phyloP scores from a whole-genome alignment of 768 basidiomycete species.

The Aureoboletus auriporus region DNA sequence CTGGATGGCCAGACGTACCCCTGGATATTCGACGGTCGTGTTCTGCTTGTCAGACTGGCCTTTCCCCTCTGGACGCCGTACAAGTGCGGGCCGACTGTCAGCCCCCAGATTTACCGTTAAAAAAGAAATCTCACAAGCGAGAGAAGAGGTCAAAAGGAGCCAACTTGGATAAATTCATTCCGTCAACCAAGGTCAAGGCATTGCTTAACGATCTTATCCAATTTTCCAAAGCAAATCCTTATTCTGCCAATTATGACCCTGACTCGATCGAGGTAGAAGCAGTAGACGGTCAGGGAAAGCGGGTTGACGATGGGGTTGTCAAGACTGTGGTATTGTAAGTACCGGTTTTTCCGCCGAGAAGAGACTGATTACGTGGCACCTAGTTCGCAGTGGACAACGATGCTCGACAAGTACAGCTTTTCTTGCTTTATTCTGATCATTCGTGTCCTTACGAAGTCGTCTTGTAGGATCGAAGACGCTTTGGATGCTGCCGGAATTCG shows the following conservation, averaged over 20 bases:
- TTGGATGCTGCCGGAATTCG: conserved; percentile 76
- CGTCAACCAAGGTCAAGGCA: conserved; percentile 87
- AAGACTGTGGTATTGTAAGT: conserved; percentile 97
- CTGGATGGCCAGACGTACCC: conserved; percentile 74
- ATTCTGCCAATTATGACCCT: conserved; percentile 85
- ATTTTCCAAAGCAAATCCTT: conserved; percentile 80
- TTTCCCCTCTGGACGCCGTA: conserved; percentile 71
- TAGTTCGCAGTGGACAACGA: conserved; percentile 92
- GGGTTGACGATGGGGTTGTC: conserved; percentile 61
- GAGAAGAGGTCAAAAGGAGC: conserved; percentile 63
- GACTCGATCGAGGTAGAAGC: conserved; percentile 68
- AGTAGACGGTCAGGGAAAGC: conserved; percentile 70
- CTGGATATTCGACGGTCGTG: conserved; percentile 61
- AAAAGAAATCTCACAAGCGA: conserved; percentile 62
- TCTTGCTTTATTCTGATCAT: background rate
- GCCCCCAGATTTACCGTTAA: conserved; percentile 38
- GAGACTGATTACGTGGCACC: conserved; percentile 9
- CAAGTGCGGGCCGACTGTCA: conserved; percentile 68
- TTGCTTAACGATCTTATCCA: conserved; percentile 76
- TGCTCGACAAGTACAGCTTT: conserved; percentile 77
- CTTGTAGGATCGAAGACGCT: conserved; percentile 78
- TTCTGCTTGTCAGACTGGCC: conserved; percentile 68
- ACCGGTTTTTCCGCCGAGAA: conserved; percentile 10
- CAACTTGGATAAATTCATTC: conserved; percentile 53
- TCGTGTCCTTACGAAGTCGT: background rate